These are phyloP conservation scores for Coelastrella sp. DNA, from an alignment of 139 green algal species.

Conservation along the genomic window DNA sequence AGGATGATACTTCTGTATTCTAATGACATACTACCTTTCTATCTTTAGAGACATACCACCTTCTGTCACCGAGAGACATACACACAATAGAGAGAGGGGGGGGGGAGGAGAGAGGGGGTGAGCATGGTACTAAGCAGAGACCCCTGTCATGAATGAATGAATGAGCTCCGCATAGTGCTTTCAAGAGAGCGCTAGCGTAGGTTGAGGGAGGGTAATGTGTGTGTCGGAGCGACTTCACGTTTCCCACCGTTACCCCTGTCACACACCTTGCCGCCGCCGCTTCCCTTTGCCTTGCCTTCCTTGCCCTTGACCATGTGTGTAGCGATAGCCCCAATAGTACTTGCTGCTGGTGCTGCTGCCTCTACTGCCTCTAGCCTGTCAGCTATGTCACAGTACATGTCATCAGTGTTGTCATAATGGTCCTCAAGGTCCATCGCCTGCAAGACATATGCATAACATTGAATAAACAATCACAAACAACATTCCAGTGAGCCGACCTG, in stretches of 20 bases:
- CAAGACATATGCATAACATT: background rate
- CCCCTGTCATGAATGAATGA: background rate
- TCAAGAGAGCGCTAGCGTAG: background rate
- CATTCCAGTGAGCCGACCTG: background rate
- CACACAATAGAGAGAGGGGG: no score
- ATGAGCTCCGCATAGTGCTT: background rate
- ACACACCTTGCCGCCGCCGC: conserved; percentile 1
- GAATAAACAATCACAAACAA: background rate
- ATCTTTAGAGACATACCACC: no score
- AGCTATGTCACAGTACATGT: conserved; percentile 86
- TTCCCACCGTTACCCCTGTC: background rate
- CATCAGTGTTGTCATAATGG: conserved; percentile 74
- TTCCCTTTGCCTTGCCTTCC: conserved; percentile 17
- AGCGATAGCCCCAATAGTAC: background rate
- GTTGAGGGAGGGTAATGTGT: background rate
- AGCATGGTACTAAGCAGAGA: background rate
- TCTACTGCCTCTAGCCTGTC: conserved; percentile 59
- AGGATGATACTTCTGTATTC: no score
- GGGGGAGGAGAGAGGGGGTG: no score
- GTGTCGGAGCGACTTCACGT: background rate
- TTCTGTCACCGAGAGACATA: no score
- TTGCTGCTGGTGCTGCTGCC: conserved; percentile 12
- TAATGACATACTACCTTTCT: no score
- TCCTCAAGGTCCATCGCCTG: conserved; percentile 63
- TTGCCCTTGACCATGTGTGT: conserved; percentile 8